phyloP scores from a whole-genome alignment of 2,329 filamentous ascomycete species.

The Chalaropsis thielavioides region DNA sequence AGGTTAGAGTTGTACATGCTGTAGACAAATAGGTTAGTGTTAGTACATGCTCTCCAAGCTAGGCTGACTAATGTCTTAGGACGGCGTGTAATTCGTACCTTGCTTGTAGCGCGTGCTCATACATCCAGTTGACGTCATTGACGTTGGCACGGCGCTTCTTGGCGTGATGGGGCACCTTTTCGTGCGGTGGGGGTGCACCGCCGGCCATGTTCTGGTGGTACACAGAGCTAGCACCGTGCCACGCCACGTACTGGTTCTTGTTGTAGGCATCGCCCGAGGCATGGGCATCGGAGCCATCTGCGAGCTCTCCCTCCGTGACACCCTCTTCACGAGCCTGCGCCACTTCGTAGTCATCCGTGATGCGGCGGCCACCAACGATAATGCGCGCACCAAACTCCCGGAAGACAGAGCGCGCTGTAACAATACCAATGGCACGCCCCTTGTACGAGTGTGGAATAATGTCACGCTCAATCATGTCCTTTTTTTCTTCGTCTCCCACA shows the following conservation, averaged over 20 bases:
- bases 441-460: slow-evolving; percentile 98
- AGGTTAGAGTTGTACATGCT: slow-evolving; percentile 77
- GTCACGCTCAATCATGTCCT: slow-evolving; percentile 85
- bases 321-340: slow-evolving; percentile 60
- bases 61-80: slow-evolving; percentile 14
- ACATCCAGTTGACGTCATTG: slow-evolving; percentile 90
- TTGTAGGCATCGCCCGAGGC: slow-evolving; percentile 80
- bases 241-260: slow-evolving; percentile 96
- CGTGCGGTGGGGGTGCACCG: slow-evolving; percentile 49
- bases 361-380: slow-evolving; percentile 72
- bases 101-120: slow-evolving; percentile 82
- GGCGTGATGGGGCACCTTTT: slow-evolving; percentile 27
- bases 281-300: slow-evolving; percentile 74
- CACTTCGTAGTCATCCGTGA: slow-evolving; percentile 83
- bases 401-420: slow-evolving; percentile 92
- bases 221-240: slow-evolving; percentile 91
- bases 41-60: neutral
- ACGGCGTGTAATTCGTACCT: slow-evolving; percentile 42
- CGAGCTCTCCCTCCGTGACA: slow-evolving; percentile 73
- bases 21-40: slow-evolving; percentile 20
- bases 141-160: slow-evolving; percentile 80
- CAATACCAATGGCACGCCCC: slow-evolving; percentile 89
- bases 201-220: slow-evolving; percentile 74
- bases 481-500: slow-evolving; percentile 92
- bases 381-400: slow-evolving; percentile 92